A percentile compares a stretch with the other conserved stretches of the same genome.
Evolutionary conservation across 2,329 filamentous ascomycete species (phyloP).

Genomic region (Diaporthe citri): DNA sequence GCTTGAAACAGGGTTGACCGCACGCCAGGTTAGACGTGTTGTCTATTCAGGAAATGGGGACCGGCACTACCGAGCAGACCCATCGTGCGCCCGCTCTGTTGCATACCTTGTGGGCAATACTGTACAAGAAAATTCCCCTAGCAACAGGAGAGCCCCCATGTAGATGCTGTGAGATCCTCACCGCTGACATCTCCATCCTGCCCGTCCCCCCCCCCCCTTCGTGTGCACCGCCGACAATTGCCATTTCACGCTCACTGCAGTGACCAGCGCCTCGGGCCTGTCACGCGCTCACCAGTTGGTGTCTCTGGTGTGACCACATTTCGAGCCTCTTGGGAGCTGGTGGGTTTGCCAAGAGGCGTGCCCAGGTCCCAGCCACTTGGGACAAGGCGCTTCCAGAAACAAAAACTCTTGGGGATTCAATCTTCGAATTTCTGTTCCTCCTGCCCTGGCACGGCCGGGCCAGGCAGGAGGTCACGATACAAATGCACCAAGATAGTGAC

Average conservation of each 20-base stretch:
- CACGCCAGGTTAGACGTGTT: slow-evolving; percentile 10
- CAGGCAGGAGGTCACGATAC: slow-evolving; percentile 12
- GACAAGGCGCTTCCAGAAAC: slow-evolving; percentile 26
- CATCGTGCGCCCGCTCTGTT: slow-evolving; percentile 26
- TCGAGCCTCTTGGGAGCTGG: slow-evolving; percentile 2
- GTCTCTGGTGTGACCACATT: background rate
- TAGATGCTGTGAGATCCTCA: slow-evolving; percentile 13
- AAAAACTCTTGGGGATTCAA: background rate
- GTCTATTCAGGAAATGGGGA: slow-evolving; percentile 25
- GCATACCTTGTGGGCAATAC: slow-evolving; percentile 28
- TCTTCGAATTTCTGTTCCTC: background rate
- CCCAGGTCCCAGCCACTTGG: slow-evolving; percentile 28
- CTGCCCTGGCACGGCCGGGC: background rate
- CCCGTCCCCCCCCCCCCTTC: no score
- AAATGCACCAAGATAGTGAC: slow-evolving; percentile 7
- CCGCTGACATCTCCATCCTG: slow-evolving; percentile 18
- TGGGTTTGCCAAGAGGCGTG: slow-evolving; percentile 22
- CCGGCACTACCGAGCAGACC: slow-evolving; percentile 28
- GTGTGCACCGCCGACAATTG: background rate
- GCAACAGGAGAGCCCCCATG: background rate
- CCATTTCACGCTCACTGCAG: background rate
- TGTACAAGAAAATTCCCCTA: background rate
- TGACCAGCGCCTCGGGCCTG: background rate
- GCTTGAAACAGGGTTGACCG: slow-evolving; percentile 26
- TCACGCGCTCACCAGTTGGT: slow-evolving; percentile 9